These are phyloP conservation scores for Nephelium lappaceum DNA, from an alignment of 345 rosid species.

Conservation along the genomic window DNA sequence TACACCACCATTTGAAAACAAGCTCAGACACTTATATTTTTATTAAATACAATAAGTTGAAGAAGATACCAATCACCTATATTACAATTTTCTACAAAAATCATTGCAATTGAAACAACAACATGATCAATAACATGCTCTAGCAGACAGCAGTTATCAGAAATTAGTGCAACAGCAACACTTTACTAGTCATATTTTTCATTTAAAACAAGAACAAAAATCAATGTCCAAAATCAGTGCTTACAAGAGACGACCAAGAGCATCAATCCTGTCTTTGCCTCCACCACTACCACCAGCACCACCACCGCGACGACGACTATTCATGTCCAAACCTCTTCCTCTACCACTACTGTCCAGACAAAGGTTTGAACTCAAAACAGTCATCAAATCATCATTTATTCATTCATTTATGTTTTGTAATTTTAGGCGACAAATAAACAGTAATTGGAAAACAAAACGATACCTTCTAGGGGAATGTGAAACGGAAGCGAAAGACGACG, in stretches of 20 bases:
- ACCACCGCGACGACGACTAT: slow-evolving; percentile 44
- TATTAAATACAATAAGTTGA: no score
- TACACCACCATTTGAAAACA: background rate
- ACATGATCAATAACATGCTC: background rate
- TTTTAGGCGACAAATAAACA: background rate
- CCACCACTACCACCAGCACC: slow-evolving; percentile 45
- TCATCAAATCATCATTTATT: background rate
- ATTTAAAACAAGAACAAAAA: background rate
- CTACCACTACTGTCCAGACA: slow-evolving; percentile 43
- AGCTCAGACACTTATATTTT: background rate
- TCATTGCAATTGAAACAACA: background rate
- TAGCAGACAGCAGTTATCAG: background rate
- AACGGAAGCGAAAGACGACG: slow-evolving; percentile 37
- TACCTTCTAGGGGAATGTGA: slow-evolving; percentile 51
- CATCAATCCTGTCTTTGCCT: slow-evolving; percentile 66
- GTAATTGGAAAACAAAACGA: background rate
- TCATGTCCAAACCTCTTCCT: slow-evolving; percentile 49
- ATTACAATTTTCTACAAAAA: no score
- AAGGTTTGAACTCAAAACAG: background rate
- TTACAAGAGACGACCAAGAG: slow-evolving; percentile 93
- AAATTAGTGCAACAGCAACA: no score
- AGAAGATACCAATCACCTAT: background rate
- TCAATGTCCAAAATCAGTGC: slow-evolving; percentile 11
- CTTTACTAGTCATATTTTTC: background rate
- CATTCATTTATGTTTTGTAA: background rate